Evolutionary conservation across 345 rosid genomes (phyloP).

Genomic region (Camelina hispida): DNA sequence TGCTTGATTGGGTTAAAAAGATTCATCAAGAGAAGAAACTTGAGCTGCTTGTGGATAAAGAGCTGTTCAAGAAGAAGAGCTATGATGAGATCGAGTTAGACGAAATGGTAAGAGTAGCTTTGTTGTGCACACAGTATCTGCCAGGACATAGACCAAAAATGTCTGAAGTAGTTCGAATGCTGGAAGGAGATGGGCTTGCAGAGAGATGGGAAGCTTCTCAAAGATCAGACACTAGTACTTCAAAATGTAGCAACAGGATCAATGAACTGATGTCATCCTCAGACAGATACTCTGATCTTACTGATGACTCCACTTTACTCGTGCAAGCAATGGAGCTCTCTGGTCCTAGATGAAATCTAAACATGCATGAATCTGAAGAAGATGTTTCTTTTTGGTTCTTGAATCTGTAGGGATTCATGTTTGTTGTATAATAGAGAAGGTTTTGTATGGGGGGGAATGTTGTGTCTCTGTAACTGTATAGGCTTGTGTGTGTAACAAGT

Average conservation of each 20-base stretch:
- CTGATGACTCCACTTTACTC: conserved; percentile 88
- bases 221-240: conserved; percentile 59
- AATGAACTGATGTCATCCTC: conserved; percentile 81
- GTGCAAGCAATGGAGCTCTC: conserved; percentile 99
- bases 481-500: conserved; percentile 34
- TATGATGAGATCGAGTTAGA: conserved; percentile 92
- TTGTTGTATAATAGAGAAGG: conserved; percentile 30
- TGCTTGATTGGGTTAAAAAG: conserved; percentile 69
- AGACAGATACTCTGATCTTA: conserved; percentile 92
- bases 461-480: conserved; percentile 36
- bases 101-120: conserved; percentile 92
- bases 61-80: conserved; percentile 59
- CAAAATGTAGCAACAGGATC: conserved; percentile 54
- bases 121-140: conserved; percentile 85
- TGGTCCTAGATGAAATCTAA: conserved; percentile 77
- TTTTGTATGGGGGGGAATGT: neutral
- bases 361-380: conserved; percentile 6
- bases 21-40: conserved; percentile 93
- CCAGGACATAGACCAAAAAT: conserved; percentile 92
- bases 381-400: conserved; percentile 10
- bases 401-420: conserved; percentile 18
- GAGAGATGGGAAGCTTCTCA: conserved; percentile 99
- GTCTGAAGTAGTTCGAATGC: conserved; percentile 98
- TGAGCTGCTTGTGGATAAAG: conserved; percentile 86
- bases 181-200: conserved; percentile 96